A percentile compares a stretch with the other conserved stretches of the same genome.
These are phyloP conservation scores for Fusarium buxicola DNA, from an alignment of 2,329 filamentous ascomycete species.

Conservation along the genomic window DNA sequence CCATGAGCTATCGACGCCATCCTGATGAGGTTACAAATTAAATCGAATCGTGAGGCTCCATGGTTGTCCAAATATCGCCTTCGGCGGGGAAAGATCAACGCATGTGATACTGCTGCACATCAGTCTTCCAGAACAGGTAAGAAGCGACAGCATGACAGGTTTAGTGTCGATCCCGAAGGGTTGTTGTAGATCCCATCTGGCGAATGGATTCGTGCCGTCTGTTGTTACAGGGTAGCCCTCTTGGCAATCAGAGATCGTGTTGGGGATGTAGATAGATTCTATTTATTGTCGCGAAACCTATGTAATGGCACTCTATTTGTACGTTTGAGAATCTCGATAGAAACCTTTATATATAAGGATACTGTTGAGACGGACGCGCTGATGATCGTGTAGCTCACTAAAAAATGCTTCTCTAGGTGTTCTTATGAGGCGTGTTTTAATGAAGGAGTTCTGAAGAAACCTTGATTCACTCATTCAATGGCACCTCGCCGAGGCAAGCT, in stretches of 20 bases:
- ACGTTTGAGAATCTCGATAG: too few species aligned
- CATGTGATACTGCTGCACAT: conserved; percentile 31
- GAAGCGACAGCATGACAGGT: conserved; percentile 31
- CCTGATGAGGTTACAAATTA: background rate
- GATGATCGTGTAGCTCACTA: too few species aligned
- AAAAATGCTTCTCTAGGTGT: too few species aligned
- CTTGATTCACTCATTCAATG: too few species aligned
- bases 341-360: too few species aligned
- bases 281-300: too few species aligned
- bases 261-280: too few species aligned
- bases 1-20: conserved; percentile 3
- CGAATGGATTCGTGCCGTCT: background rate
- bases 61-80: conserved; percentile 20
- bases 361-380: too few species aligned
- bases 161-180: conserved; percentile 30
- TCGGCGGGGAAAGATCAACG: conserved; percentile 15
- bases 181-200: conserved; percentile 16
- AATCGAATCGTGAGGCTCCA: conserved; percentile 24
- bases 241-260: background rate
- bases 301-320: too few species aligned
- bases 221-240: conserved; percentile 15
- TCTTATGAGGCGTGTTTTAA: too few species aligned
- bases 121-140: conserved; percentile 32
- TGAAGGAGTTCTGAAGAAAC: too few species aligned
- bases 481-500: too few species aligned